A percentile compares a stretch with the other conserved stretches of the same genome.
Conservation (phyloP, 805 yeast genomes). For the Candida ficus region DNA sequence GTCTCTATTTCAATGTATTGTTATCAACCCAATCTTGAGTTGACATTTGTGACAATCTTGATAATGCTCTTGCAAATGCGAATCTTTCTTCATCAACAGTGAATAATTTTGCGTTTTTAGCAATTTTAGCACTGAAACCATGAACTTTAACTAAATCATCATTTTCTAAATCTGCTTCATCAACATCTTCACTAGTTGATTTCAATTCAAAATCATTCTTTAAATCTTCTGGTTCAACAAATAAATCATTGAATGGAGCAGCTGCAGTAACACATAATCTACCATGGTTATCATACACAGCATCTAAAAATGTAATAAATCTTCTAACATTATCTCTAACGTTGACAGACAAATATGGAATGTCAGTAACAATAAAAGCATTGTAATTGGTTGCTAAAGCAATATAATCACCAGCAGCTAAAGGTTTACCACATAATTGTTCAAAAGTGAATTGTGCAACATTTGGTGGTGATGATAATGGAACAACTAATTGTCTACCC, state of each 20-base stretch:
- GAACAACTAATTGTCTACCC: conserved; percentile 82
- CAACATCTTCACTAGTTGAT: conserved; percentile 13
- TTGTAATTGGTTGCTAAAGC: conserved; percentile 72
- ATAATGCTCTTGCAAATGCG: conserved; percentile 93
- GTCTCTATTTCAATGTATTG: conserved; percentile 10
- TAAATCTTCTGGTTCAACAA: conserved; percentile 72
- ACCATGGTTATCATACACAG: conserved; percentile 89
- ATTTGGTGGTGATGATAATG: conserved; percentile 65
- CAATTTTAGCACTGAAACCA: conserved; percentile 70
- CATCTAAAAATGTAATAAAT: conserved; percentile 91
- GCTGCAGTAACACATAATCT: conserved; percentile 86
- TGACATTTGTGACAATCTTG: conserved; percentile 90
- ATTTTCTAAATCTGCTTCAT: conserved; percentile 33
- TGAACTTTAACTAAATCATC: conserved; percentile 68
- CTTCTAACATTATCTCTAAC: conserved; percentile 83
- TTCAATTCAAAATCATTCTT: conserved; percentile 30
- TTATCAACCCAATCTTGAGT: conserved; percentile 84
- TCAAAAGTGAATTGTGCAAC: conserved; percentile 90
- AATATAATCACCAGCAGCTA: conserved; percentile 93
- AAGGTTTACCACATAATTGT: conserved; percentile 79
- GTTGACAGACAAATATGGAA: conserved; percentile 75
- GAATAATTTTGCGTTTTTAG: conserved; percentile 69
- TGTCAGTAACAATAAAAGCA: conserved; percentile 85
- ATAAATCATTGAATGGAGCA: conserved; percentile 76
- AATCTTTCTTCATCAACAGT: conserved; percentile 92